Percentiles rank a stretch among this genome's conserved stretches.
Conservation (phyloP, 108 stramenopile species). For the Skeletonema grethae region DNA sequence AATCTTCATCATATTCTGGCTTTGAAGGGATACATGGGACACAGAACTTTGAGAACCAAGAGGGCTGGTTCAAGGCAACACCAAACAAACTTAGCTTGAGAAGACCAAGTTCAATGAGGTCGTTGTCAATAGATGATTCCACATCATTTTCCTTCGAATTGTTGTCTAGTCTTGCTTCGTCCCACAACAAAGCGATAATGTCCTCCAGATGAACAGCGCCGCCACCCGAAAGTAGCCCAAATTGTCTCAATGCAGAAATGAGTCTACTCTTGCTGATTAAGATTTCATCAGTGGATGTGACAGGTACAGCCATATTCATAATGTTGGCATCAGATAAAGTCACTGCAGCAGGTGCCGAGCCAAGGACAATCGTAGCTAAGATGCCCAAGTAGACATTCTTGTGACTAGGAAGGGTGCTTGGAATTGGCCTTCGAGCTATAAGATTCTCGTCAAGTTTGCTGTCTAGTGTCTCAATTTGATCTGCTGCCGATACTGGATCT, state of each 20-base stretch:
- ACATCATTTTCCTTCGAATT: conserved; percentile 30
- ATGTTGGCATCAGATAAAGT: conserved; percentile 67
- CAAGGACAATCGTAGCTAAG: conserved; percentile 63
- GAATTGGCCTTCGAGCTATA: conserved; percentile 79
- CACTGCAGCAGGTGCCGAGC: conserved; percentile 68
- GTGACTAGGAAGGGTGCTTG: conserved; percentile 74
- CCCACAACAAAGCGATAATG: conserved; percentile 39
- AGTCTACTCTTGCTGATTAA: conserved; percentile 69
- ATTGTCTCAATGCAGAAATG: conserved; percentile 26
- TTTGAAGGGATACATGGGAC: conserved; percentile 61
- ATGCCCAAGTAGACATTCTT: conserved; percentile 72
- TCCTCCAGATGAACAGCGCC: conserved; percentile 22
- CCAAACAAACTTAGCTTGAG: conserved; percentile 79
- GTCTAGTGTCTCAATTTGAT: conserved; percentile 49
- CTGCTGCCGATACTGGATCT: conserved; percentile 49
- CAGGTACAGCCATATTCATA: conserved; percentile 69
- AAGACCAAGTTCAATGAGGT: conserved; percentile 71
- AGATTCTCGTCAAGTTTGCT: conserved; percentile 49
- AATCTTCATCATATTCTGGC: conserved; percentile 22
- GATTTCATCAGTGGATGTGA: conserved; percentile 59
- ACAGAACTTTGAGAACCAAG: conserved; percentile 61
- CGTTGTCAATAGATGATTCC: conserved; percentile 42
- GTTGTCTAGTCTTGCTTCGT: conserved; percentile 30
- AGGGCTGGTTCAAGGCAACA: conserved; percentile 66
- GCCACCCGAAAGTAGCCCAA: conserved; percentile 11